These are phyloP conservation scores for Suillus clintonianus DNA, from an alignment of 768 basidiomycete genomes.

Conservation along the genomic window DNA sequence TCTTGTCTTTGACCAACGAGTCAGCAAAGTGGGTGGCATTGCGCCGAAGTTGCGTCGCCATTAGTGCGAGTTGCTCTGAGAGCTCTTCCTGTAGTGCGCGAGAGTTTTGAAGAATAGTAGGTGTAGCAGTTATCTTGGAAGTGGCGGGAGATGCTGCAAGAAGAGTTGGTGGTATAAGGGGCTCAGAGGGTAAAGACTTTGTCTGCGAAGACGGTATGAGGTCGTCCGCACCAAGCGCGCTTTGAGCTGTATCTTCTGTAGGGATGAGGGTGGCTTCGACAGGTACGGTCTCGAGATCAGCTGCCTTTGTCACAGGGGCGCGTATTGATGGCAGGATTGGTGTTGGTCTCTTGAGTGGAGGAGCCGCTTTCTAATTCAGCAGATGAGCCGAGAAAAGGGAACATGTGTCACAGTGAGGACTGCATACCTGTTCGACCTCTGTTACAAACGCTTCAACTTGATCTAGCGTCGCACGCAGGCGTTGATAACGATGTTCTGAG, in stretches of 20 bases:
- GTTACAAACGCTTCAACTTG: slow-evolving; percentile 53
- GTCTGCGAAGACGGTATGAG: slow-evolving; percentile 44
- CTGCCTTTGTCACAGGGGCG: slow-evolving; percentile 31
- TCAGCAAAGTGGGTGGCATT: slow-evolving; percentile 81
- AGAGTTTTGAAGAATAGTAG: slow-evolving; percentile 55
- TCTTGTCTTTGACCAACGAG: slow-evolving; percentile 73
- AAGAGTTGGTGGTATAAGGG: slow-evolving; percentile 17
- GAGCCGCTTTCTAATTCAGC: slow-evolving; percentile 41
- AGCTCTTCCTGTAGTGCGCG: slow-evolving; percentile 72
- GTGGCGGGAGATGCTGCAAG: slow-evolving; percentile 31
- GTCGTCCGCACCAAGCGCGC: slow-evolving; percentile 20
- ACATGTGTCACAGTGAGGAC: neutral
- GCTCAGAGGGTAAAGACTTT: neutral
- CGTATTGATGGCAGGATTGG: slow-evolving; percentile 59
- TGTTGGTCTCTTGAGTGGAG: slow-evolving; percentile 40
- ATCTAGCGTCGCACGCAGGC: slow-evolving; percentile 52
- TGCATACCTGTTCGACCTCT: slow-evolving; percentile 52
- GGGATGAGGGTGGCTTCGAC: slow-evolving; percentile 25
- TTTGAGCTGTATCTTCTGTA: slow-evolving; percentile 18
- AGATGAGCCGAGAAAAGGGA: neutral
- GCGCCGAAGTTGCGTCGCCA: slow-evolving; percentile 86
- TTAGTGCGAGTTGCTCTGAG: slow-evolving; percentile 70
- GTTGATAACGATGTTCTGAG: slow-evolving; percentile 45
- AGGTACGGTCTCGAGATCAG: slow-evolving; percentile 4
- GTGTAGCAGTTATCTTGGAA: slow-evolving; percentile 35